These are phyloP conservation scores for Rhizomucor pusillus DNA, from an alignment of 371 early-diverging fungal species.

Conservation along the genomic window DNA sequence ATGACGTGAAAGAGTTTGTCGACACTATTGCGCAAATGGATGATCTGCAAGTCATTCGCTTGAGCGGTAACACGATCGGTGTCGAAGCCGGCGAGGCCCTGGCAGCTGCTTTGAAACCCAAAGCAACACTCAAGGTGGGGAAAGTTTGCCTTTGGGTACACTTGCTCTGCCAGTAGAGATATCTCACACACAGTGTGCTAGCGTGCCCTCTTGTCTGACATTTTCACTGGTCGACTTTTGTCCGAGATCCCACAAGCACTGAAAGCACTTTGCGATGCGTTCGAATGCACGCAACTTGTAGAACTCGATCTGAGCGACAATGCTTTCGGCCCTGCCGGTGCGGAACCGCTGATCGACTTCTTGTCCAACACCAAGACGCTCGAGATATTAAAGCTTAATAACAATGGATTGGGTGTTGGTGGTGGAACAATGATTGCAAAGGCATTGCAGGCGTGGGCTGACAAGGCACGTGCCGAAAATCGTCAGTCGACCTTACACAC, in stretches of 20 bases:
- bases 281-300: constrained; percentile 70
- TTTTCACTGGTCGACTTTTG: constrained; percentile 91
- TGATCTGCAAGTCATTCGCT: constrained; percentile 69
- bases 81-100: constrained; percentile 89
- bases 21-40: constrained; percentile 64
- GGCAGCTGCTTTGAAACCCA: constrained; percentile 70
- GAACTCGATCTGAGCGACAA: constrained; percentile 94
- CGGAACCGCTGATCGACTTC: constrained; percentile 83
- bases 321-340: constrained; percentile 96
- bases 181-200: constrained; percentile 1
- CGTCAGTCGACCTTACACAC: constrained; percentile 69
- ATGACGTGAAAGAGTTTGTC: constrained; percentile 75
- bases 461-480: constrained; percentile 63
- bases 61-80: constrained; percentile 94
- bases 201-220: constrained; percentile 76
- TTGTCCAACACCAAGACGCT: constrained; percentile 77
- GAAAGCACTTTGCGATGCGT: constrained; percentile 81
- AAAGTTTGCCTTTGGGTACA: neutral
- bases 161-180: neutral
- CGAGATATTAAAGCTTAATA: constrained; percentile 84
- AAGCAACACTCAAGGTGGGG: constrained; percentile 70
- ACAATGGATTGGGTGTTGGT: constrained; percentile 91
- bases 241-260: constrained; percentile 87
- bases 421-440: constrained; percentile 89
- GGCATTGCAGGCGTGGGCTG: constrained; percentile 77